phyloP scores from a whole-genome alignment of 2,329 filamentous ascomycete genomes.

The Phaeoacremonium minimum region DNA sequence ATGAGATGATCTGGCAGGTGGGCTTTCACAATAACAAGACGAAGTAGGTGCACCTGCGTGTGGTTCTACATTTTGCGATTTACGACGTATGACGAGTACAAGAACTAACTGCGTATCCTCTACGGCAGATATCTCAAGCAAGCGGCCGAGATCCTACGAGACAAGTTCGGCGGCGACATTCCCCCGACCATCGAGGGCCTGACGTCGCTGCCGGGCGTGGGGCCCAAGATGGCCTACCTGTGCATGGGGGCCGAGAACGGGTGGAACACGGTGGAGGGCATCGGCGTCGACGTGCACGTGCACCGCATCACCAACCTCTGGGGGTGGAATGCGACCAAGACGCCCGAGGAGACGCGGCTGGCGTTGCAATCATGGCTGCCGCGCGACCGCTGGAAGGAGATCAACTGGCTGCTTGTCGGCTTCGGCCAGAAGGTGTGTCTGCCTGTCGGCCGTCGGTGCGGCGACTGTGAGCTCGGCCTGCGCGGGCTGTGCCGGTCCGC shows the following conservation, averaged over 20 bases:
- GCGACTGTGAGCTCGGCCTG: conserved; percentile 77
- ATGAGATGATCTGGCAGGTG: conserved; percentile 75
- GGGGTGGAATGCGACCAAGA: conserved; percentile 82
- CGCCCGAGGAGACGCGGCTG: conserved; percentile 75
- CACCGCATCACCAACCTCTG: conserved; percentile 92
- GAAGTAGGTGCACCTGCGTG: conserved; percentile 56
- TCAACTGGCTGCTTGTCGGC: conserved; percentile 85
- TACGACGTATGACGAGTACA: too few relatives aligned
- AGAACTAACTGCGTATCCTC: not conserved
- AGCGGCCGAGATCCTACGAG: conserved; percentile 67
- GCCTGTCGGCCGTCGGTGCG: conserved; percentile 75
- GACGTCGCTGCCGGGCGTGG: conserved; percentile 76
- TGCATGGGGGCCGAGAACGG: conserved; percentile 67
- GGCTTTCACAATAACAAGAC: conserved; percentile 97
- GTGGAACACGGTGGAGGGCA: conserved; percentile 64
- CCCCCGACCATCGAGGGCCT: conserved; percentile 74
- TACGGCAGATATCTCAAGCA: conserved; percentile 59
- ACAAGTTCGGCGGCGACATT: conserved; percentile 71
- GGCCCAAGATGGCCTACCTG: conserved; percentile 92
- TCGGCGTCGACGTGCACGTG: conserved; percentile 92
- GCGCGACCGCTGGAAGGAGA: conserved; percentile 81
- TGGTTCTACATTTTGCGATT: too few relatives aligned
- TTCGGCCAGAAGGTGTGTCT: conserved; percentile 83
- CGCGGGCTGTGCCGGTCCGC: conserved; percentile 72
- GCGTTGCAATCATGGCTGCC: conserved; percentile 81